Evolutionary conservation across 208 protist genomes (phyloP), one percentile per base, ranked within the genome.

Genomic region (Acanthamoeba castellanii): DNA sequence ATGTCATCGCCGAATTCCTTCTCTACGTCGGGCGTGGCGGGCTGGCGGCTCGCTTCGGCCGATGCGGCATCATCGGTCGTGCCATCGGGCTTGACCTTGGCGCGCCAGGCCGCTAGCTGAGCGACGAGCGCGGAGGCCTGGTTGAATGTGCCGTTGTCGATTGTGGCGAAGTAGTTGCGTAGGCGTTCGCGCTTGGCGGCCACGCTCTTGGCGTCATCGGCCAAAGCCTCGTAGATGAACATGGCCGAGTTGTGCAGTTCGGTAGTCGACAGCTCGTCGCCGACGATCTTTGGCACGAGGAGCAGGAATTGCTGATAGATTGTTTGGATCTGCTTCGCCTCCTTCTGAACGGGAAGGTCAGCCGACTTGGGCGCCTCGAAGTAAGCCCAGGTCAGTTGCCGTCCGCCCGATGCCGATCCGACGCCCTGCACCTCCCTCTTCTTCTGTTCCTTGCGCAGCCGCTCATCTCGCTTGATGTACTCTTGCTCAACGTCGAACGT

Each of bases 1-100:
- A 94, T 82, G 89, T 82, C 89, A 20, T 2, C 70, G 2, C 89
- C 89, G 30, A 94, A 94, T 32, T 94, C 89, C 32, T 64, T 91
- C 30, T 66, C 55, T 42, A 42, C 37, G 37, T 42, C 37, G 37
- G 37, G 3, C 2, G 37, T 42, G 37, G 37, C 3, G 37, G 37
- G 37, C 37, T 42, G 37, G 37, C 37, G 37, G 37, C 37, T 13
- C 30, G n/a, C 89, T 3, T 42, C 37, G 32, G 30, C 68, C 22
- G 50, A 3, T 18, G 57, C 32, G 25, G 52, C 87, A 13, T 42
- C 13, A 11, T 76, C 87, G 52, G 25, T 74, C 9, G 34, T 34
- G 32, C 81, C 81, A 59, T 88, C 32, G 8, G 55, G 42, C 66
- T 64, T n/a, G 45, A 85, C 42, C 47, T 82, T 52, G 64, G 20